Percentiles rank a stretch among this genome's conserved stretches.
Evolutionary conservation across 2,329 filamentous ascomycete species (phyloP).

Genomic region (Leptographium flavum): DNA sequence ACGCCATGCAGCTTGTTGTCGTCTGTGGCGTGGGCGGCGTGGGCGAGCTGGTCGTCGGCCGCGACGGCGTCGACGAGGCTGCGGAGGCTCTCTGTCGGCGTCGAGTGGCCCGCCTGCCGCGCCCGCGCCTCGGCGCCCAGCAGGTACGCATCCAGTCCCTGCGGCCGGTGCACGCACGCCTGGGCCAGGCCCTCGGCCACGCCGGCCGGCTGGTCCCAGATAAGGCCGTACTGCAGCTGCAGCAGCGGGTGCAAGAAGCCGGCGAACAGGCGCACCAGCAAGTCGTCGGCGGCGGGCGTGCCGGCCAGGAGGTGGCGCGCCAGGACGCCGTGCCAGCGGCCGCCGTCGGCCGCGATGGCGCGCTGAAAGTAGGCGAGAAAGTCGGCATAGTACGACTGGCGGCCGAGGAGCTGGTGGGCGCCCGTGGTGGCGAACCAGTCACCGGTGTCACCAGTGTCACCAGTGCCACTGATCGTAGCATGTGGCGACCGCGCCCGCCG

Average conservation of each 20-base stretch:
- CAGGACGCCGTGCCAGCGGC: conserved; percentile 38
- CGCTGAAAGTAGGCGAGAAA: conserved; percentile 64
- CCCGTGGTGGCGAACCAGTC: conserved; percentile 38
- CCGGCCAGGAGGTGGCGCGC: conserved; percentile 55
- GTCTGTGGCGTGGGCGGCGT: conserved; percentile 35
- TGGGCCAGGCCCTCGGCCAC: conserved; percentile 71
- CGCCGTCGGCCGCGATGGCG: conserved; percentile 50
- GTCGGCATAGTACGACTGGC: conserved; percentile 49
- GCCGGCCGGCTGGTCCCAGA: conserved; percentile 69
- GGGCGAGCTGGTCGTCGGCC: conserved; percentile 39
- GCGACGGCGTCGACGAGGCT: conserved; percentile 48
- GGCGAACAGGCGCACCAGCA: conserved; percentile 54
- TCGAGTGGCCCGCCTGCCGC: not conserved
- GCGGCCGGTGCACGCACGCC: conserved; percentile 47
- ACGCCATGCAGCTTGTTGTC: conserved; percentile 57
- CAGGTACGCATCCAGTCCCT: not conserved
- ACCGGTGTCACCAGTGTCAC: conserved; percentile 6
- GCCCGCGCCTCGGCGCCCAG: not conserved
- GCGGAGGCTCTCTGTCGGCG: conserved; percentile 24
- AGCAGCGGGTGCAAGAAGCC: conserved; percentile 70
- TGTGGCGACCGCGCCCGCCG: conserved; percentile 33
- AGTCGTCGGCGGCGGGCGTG: conserved; percentile 48
- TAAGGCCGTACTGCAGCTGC: conserved; percentile 72
- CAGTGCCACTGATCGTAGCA: conserved; percentile 18
- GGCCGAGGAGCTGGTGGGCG: conserved; percentile 41